Percentiles rank a stretch among this genome's conserved stretches.
Conservation (phyloP, 768 basidiomycete genomes). For the Boletus pseudopeckii region DNA sequence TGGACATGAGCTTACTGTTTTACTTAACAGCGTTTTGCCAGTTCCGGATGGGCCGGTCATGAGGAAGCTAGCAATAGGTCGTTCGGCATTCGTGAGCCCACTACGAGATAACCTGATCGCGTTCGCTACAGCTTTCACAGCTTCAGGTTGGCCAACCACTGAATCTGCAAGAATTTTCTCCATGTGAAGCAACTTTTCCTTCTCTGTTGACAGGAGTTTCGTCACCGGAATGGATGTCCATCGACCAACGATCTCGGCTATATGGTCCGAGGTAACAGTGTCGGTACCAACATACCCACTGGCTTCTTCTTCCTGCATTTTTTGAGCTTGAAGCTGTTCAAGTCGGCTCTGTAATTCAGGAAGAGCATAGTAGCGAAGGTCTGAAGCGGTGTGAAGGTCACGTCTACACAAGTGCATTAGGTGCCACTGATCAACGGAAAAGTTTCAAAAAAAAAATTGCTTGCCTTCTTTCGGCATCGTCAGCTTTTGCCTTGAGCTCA, state of each 20-base stretch:
- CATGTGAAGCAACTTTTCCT: slow-evolving; percentile 83
- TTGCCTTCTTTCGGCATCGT: slow-evolving; percentile 86
- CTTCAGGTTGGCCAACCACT: slow-evolving; percentile 89
- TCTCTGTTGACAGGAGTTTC: slow-evolving; percentile 81
- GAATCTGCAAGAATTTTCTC: slow-evolving; percentile 75
- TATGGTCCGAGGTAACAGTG: slow-evolving; percentile 81
- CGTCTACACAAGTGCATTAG: slow-evolving; percentile 37
- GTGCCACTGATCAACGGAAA: neutral
- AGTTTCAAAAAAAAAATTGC: slow-evolving; percentile 15
- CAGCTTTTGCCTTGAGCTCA: slow-evolving; percentile 85
- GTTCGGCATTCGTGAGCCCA: slow-evolving; percentile 83
- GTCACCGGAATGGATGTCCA: slow-evolving; percentile 95
- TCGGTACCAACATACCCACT: slow-evolving; percentile 52
- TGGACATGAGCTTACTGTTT: slow-evolving; percentile 58
- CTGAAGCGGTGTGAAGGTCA: slow-evolving; percentile 76
- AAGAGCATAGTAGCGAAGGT: slow-evolving; percentile 87
- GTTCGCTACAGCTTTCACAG: slow-evolving; percentile 89
- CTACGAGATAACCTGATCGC: slow-evolving; percentile 91
- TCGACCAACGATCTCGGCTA: slow-evolving; percentile 89
- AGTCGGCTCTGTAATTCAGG: slow-evolving; percentile 80
- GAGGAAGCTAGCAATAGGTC: slow-evolving; percentile 91
- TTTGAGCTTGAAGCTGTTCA: slow-evolving; percentile 68
- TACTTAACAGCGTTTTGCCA: slow-evolving; percentile 86
- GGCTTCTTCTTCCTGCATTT: slow-evolving; percentile 65
- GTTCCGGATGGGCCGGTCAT: slow-evolving; percentile 92